Evolutionary conservation across 2,329 filamentous ascomycete species (phyloP), one percentile per base, ranked within the genome.

Genomic region (Grosmannia serpens): DNA sequence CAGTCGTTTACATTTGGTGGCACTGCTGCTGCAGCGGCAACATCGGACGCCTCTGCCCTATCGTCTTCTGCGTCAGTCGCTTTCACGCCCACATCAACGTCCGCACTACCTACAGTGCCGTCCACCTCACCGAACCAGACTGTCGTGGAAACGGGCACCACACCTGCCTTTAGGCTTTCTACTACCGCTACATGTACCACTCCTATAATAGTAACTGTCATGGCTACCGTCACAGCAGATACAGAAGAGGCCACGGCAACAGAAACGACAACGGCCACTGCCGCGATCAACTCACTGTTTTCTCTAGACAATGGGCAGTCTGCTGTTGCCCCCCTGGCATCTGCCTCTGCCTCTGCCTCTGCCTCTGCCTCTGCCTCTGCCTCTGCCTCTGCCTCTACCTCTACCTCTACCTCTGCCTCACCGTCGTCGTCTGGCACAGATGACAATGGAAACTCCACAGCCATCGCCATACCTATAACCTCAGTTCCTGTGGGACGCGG

Each of bases 401-500:
- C 60, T 10, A 56, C 59, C 2, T 53, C 55, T 7, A 49, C n/a
- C 7, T 58, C 58, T 3, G 44, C 60, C 33, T 13, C 53, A 4
- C 15, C 51, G 7, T 46, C 53, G 4, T 15, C 56, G 26, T 24
- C 51, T 9, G 24, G 8, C 15, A 20, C 3, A 3, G 7, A 46
- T n/a, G 49, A 51, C 15, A 27, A 26, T 29, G 31, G n/a, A 15
- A 35, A 15, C 24, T 41, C 27, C 7, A 44, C 49, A 4, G 67
- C 68, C 10, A 70, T 67, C n/a, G 65, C 65, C 9, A 74, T 74
- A 60, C 74, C 75, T 4, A 75, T 74, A 1, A 65, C 70, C 0
- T 64, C 73, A 1, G 71, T 79, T 1, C 72, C 78, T 1, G 78
- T 81, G 10, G 78, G 77, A 6, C 70, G 78, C 24, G 78, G 79